These are phyloP conservation scores for Borovskyia barvae DNA, from an alignment of 208 protist genomes.

Conservation along the genomic window DNA sequence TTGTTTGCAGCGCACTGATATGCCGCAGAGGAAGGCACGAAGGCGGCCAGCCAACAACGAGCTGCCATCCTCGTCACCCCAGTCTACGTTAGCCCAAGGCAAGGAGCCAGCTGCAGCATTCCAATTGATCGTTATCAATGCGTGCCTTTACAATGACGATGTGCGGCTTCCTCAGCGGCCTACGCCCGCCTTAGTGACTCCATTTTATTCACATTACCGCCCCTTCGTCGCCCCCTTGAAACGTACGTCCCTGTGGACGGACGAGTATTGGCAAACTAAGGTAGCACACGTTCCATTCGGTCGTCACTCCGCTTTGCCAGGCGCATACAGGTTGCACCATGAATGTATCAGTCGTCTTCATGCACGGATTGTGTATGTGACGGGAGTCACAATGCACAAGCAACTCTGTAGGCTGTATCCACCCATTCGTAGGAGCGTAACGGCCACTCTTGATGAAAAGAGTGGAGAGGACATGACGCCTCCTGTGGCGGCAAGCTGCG, in stretches of 20 bases:
- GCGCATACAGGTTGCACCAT: constrained; percentile 38
- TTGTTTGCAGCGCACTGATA: too few relatives aligned
- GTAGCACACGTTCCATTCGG: constrained; percentile 72
- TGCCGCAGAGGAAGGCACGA: too few relatives aligned
- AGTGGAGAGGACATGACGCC: neutral
- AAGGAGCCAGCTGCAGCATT: neutral
- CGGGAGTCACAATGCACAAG: constrained; percentile 17
- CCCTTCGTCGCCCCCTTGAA: too few relatives aligned
- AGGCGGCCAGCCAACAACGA: neutral
- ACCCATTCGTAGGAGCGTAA: neutral
- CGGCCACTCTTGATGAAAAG: neutral
- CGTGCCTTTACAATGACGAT: constrained; percentile 47
- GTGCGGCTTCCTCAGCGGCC: constrained; percentile 47
- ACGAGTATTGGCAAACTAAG: constrained; percentile 45
- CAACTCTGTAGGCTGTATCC: constrained; percentile 12
- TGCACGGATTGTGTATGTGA: constrained; percentile 58
- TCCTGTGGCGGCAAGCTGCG: neutral
- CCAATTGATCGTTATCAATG: constrained; percentile 54
- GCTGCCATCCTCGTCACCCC: neutral
- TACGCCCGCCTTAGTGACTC: constrained; percentile 36
- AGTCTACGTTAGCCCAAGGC: neutral
- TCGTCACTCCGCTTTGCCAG: constrained; percentile 52
- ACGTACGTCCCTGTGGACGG: constrained; percentile 9
- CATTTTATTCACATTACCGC: constrained; percentile 43
- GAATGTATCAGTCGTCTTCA: constrained; percentile 67